Conservation (phyloP, 805 yeast species). For the Teunomyces lycoperdinae region DNA sequence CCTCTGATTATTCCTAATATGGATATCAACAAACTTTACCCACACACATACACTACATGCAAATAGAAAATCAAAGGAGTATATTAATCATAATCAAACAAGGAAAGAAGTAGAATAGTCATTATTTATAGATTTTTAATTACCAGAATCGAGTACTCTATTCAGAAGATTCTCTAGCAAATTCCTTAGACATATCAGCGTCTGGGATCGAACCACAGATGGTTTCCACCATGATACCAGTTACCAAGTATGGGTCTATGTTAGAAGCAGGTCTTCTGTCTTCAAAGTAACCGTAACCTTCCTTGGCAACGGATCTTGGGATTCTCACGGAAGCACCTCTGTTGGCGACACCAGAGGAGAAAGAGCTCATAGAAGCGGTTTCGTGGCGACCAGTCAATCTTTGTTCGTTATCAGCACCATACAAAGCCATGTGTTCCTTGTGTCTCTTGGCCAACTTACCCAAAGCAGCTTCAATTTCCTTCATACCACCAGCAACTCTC, state of each 20-base stretch:
- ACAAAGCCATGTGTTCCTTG: constrained; percentile 89
- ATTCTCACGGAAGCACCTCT: constrained; percentile 99
- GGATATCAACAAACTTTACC: no score
- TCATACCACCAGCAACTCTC: constrained; percentile 97
- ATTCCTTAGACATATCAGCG: constrained; percentile 92
- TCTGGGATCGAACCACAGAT: constrained; percentile 91
- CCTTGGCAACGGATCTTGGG: constrained; percentile 98
- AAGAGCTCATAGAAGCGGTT: constrained; percentile 89
- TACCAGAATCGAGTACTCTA: constrained; percentile 9
- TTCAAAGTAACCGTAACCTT: constrained; percentile 97
- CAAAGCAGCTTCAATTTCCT: constrained; percentile 86
- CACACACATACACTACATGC: no score
- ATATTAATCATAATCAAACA: background rate
- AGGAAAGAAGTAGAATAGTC: constrained; percentile 1
- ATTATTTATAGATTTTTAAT: constrained; percentile 2
- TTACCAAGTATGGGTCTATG: constrained; percentile 98
- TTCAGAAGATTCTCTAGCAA: constrained; percentile 62
- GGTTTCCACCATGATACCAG: constrained; percentile 98
- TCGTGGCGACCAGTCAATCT: constrained; percentile 98
- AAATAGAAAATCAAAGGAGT: background rate
- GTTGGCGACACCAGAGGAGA: constrained; percentile 98
- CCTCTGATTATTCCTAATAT: no score
- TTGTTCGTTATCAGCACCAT: constrained; percentile 92
- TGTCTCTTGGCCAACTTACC: constrained; percentile 95
- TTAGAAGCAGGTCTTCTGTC: constrained; percentile 99